These are phyloP conservation scores for Beauveria varroae DNA, from an alignment of 2,329 filamentous ascomycete genomes.

Conservation along the genomic window DNA sequence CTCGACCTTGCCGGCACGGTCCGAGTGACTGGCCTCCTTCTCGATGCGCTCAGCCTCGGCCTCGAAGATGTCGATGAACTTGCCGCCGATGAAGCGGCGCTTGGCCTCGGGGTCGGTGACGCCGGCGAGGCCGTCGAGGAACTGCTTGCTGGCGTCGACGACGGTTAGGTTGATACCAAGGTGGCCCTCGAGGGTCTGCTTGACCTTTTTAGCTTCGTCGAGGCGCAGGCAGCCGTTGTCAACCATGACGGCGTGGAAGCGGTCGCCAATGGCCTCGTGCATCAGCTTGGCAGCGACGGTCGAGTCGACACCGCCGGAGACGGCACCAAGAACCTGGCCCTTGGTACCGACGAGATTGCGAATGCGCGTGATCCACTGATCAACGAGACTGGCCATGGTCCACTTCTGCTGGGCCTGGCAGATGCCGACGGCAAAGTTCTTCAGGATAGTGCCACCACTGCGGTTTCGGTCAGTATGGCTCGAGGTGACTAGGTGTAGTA, in stretches of 20 bases:
- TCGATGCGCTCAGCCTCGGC: conserved; percentile 65
- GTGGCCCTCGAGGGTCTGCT: conserved; percentile 68
- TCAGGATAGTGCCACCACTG: conserved; percentile 57
- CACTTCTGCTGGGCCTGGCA: conserved; percentile 71
- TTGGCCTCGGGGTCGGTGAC: conserved; percentile 77
- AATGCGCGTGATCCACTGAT: conserved; percentile 75
- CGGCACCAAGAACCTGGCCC: conserved; percentile 59
- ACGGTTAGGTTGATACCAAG: conserved; percentile 88
- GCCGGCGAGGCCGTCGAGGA: conserved; percentile 69
- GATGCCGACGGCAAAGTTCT: conserved; percentile 79
- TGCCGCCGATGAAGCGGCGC: conserved; percentile 81
- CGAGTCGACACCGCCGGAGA: conserved; percentile 71
- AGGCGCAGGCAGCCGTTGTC: conserved; percentile 76
- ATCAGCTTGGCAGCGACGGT: conserved; percentile 84
- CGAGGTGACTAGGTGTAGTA: not conserved
- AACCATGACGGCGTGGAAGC: conserved; percentile 78
- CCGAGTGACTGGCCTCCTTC: conserved; percentile 57
- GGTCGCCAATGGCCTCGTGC: conserved; percentile 74
- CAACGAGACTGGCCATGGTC: conserved; percentile 78
- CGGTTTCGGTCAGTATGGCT: conserved; percentile 53
- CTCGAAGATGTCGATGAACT: conserved; percentile 63
- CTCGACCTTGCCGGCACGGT: conserved; percentile 66
- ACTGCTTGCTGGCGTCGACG: conserved; percentile 68
- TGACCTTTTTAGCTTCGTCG: conserved; percentile 75
- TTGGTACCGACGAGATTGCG: conserved; percentile 71